Evolutionary conservation across 202 grass and related monocot species (phyloP).

Genomic region (Elaeis oleifera): DNA sequence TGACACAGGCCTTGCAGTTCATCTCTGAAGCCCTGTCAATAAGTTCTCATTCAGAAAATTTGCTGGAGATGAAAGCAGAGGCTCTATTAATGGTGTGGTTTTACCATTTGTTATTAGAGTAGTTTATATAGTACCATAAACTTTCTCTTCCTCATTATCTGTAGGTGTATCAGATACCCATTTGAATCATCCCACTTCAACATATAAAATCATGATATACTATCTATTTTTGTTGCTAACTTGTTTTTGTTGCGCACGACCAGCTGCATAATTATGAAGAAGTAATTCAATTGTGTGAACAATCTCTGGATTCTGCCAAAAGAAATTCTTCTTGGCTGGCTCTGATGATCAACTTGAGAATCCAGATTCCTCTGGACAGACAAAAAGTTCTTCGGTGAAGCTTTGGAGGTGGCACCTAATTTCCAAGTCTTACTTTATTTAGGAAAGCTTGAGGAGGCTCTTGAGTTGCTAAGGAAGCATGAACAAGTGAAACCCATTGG

Average conservation of each 20-base stretch:
- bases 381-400: constrained; percentile 15
- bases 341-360: constrained; percentile 22
- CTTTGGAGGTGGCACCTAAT: constrained; percentile 54
- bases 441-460: constrained; percentile 77
- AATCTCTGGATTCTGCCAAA: constrained; percentile 44
- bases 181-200: too few species aligned
- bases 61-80: constrained; percentile 85
- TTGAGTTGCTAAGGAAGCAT: constrained; percentile 76
- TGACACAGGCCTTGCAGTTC: constrained; percentile 50
- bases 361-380: not conserved
- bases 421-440: constrained; percentile 73
- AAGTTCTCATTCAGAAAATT: constrained; percentile 63
- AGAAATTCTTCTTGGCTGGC: constrained; percentile 42
- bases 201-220: too few species aligned
- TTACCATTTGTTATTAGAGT: too few species aligned
- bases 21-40: constrained; percentile 68
- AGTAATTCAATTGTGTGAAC: constrained; percentile 74
- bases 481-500: constrained; percentile 41
- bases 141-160: constrained; percentile 12
- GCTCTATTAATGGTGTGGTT: constrained; percentile 58
- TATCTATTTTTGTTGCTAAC: constrained; percentile 1
- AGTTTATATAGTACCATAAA: too few species aligned
- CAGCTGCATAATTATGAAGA: constrained; percentile 74
- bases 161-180: not conserved
- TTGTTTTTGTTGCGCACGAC: constrained; percentile 21